Base-by-base conservation (phyloP, 2,329 filamentous ascomycete genomes). In the Penicillium sp. region DNA sequence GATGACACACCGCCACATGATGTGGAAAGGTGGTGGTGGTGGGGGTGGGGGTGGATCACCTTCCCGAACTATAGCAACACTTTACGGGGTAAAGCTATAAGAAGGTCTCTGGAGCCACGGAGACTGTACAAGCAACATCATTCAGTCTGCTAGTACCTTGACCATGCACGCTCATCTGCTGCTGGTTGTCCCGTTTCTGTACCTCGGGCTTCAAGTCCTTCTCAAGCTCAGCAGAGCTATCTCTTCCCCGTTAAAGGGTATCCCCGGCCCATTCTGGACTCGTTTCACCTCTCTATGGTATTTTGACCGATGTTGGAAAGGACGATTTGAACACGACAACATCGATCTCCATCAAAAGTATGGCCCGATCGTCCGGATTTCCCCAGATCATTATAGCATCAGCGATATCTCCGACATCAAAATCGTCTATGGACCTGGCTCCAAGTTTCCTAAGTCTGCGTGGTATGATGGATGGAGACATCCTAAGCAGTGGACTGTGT, bases 381-480 rank as follows among this genome's bases (percentile, higher is more conserved):
- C 77, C 0, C 80, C 80, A 0, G 73, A 79, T 19, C 75, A 81
- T 8, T 82, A 81, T 54, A 80, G 76, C 35, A 70, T 84, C 57
- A 71, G 71, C 33, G 74, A 80, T 52, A 67, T 72, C 0, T 65
- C 73, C 0, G 78, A 77, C 0, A 60, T 75, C 2, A 79, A 77
- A 54, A 68, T 61, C 0, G 74, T 82, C 27, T 81, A 81, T 56
- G 75, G 76, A 7, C 68, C 71, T 8, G 73, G 74, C 1, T 74
- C 71, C 4, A 70, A 71, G 19, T 78, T 78, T 26, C 58, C 69
- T 22, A 80, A 81, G 57, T 68, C 69, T 0, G 66, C 64, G 5
- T 74, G 69, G 64, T 76, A 76, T 52, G 63, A 73, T 57, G 67
- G 61, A 2, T 72, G 69, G 70, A 69, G 65, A 33, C 68, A 70